Base-by-base conservation (phyloP, 2,329 filamentous ascomycete genomes). In the Beauveria sp. region DNA sequence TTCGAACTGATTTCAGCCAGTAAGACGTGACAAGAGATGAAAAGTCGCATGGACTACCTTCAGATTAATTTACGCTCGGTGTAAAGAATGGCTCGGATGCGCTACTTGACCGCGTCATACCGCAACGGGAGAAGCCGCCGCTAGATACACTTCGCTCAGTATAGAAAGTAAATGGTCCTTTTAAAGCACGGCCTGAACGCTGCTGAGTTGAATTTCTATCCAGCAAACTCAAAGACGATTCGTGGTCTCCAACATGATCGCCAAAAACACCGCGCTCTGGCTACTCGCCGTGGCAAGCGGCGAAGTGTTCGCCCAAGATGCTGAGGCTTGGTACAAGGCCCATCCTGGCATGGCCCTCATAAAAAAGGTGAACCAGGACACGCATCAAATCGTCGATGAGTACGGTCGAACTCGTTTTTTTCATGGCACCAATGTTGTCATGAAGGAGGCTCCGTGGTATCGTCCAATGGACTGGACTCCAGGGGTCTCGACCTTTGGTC, bases 381-480 rank as follows among this genome's bases (percentile, higher is more conserved):
- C 63, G 30, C 59, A 66, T 37, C 64, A 66, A 44, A 64, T 66
- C 3, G 44, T 66, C 3, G 64, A 65, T 22, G 64, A 65, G 26
- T 63, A 63, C 44, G 62, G 65, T 20, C 62, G 65, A 12, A 62
- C 63, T 34, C 64, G 64, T 2, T 66, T 66, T 43, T 66, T 66
- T 26, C 64, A 66, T 48, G 64, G 64, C 20, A 66, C 64, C 24
- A 66, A 64, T 47, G 64, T 66, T 22, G 64, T 66, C 46, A 66
- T 66, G 64, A 66, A 66, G 34, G 51, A 64, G 22, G 44, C 63
- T 34, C 64, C 64, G 16, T 66, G 64, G 64, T 60, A 66, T 47
- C 64, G 64, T 3, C 64, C 63, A 2, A 28, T 58, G 37, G 60
- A 64, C 14, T 66, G 64, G 64, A 44, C 56, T 43, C 64, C 64